Conservation (phyloP, 805 yeast species). For the Pichia pseudocactophila region DNA sequence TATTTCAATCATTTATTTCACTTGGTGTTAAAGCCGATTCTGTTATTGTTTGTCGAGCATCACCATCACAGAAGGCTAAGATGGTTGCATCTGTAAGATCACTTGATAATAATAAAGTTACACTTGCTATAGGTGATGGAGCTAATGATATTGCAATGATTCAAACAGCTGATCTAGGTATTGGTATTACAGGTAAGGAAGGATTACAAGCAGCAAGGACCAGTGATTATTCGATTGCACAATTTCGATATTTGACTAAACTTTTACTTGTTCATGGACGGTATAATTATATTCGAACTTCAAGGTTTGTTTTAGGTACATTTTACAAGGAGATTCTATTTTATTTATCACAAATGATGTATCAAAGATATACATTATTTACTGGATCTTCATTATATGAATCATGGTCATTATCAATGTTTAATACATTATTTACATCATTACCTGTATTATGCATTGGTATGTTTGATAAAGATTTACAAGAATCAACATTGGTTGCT, state of each 20-base stretch:
- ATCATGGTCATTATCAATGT: conserved; percentile 95
- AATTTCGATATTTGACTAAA: conserved; percentile 77
- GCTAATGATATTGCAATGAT: conserved; percentile 99
- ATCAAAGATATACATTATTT: conserved; percentile 77
- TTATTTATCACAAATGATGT: conserved; percentile 80
- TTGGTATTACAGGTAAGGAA: conserved; percentile 95
- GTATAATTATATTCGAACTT: conserved; percentile 86
- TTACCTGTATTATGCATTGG: conserved; percentile 88
- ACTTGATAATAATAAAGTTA: conserved; percentile 60
- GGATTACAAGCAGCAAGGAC: conserved; percentile 95
- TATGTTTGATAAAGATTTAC: conserved; percentile 87
- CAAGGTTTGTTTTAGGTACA: conserved; percentile 86
- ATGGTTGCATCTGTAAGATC: conserved; percentile 78
- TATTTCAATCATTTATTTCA: conserved; percentile 71
- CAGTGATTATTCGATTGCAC: conserved; percentile 92
- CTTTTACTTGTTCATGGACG: conserved; percentile 89
- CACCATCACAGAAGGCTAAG: conserved; percentile 91
- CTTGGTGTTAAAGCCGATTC: conserved; percentile 83
- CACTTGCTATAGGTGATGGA: conserved; percentile 97
- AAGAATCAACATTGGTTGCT: conserved; percentile 80
- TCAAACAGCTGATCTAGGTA: conserved; percentile 95
- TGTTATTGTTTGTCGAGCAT: conserved; percentile 90
- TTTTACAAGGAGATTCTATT: conserved; percentile 91
- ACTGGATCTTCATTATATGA: conserved; percentile 93
- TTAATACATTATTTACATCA: conserved; percentile 90